Evolutionary conservation across 148 eudicot species (phyloP).

Genomic region (Nepenthes gracilis): DNA sequence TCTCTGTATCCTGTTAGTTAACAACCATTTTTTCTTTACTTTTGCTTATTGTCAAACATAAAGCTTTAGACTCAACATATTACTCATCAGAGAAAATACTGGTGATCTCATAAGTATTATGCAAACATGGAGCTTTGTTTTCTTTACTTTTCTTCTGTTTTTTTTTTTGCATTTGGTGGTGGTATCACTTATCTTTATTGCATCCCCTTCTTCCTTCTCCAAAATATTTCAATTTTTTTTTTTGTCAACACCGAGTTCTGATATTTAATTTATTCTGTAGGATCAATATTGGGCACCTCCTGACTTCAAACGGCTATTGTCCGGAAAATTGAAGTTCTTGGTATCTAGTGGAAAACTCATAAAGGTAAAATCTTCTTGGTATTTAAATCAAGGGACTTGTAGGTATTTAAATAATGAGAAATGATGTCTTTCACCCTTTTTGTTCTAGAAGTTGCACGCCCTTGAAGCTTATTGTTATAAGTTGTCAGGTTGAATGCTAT

Average conservation of each 20-base stretch:
- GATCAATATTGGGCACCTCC: slow-evolving; percentile 99
- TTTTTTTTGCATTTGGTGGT: neutral
- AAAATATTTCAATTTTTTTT: neutral
- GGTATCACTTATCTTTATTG: neutral
- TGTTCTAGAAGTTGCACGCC: too few relatives aligned
- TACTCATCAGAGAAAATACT: too few relatives aligned
- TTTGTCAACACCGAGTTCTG: neutral
- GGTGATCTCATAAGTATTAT: too few relatives aligned
- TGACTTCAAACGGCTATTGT: slow-evolving; percentile 74
- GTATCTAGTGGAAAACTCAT: slow-evolving; percentile 74
- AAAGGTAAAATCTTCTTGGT: slow-evolving; percentile 34
- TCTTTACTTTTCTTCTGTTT: neutral
- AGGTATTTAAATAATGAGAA: neutral
- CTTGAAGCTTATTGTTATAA: too few relatives aligned
- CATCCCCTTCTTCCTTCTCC: neutral
- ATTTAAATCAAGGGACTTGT: neutral
- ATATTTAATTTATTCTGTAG: slow-evolving; percentile 25
- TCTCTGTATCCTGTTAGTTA: too few relatives aligned
- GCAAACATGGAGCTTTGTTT: too few relatives aligned
- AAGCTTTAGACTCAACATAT: too few relatives aligned
- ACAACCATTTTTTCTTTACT: too few relatives aligned
- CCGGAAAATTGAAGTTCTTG: slow-evolving; percentile 75
- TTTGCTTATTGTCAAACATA: too few relatives aligned
- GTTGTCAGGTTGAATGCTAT: too few relatives aligned
- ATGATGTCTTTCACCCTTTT: too few relatives aligned